Base-by-base conservation (phyloP, 2,329 filamentous ascomycete genomes). In the Diplodia corticola region DNA sequence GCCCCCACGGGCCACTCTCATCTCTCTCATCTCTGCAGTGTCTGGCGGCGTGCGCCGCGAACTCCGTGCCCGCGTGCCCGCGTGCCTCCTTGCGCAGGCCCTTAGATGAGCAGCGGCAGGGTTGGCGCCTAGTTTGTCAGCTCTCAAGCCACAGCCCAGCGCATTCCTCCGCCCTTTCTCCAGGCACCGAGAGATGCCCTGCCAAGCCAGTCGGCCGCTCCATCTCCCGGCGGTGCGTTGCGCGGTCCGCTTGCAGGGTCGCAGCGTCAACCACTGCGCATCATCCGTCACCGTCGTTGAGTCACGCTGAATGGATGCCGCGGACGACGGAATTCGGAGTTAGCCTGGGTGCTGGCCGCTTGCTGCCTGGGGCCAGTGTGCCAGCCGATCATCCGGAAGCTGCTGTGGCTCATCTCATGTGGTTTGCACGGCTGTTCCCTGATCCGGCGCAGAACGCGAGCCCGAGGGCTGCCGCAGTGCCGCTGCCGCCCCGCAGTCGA, bases 101-200 rank as follows among this genome's bases (percentile, higher is more conserved):
- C 55, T 59, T 15, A 44, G 35, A 57, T 57, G 54, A 44, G n/a
- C n/a, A n/a, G 53, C 53, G 53, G 33, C 53, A 55, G 53, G 54
- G 40, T 48, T 59, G 55, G 37, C 37, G 55, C 55, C 55, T 44
- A 59, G 55, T 60, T 60, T 60, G 55, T 60, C 55, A 60, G 37
- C 55, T 22, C 55, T n/a, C 40, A 60, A 60, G 55, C 55, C 55
- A 60, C 55, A 60, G 57, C 28, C 40, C 57, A 22, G 37, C 10
- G 57, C 57, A 61, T 50, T 61, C 44, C 57, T 61, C 44, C 57
- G 57, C 57, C 44, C 57, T 49, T 61, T 61, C 57, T 49, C 57
- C 37, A 60, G 55, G 54, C 40, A 48, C 55, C 55, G 26, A 10
- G 30, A 33, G n/a, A 15, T 61, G 57, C 57, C 57, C 57, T 61